Percentiles rank a stretch among this genome's conserved stretches.
phyloP scores from a whole-genome alignment of 768 basidiomycete species.

The Amanita pallidorosea region DNA sequence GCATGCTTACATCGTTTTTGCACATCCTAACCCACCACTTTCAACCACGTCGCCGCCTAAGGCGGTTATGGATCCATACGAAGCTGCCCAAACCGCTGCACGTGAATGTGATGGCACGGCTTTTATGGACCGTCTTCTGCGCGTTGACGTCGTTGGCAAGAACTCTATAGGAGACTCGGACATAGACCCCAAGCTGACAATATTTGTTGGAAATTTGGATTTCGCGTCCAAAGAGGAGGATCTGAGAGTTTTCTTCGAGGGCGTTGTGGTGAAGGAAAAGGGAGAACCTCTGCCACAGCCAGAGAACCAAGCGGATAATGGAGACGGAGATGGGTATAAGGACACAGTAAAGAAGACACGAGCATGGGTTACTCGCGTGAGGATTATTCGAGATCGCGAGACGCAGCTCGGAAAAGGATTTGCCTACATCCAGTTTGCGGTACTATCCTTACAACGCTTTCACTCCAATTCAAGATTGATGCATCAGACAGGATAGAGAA shows the following conservation, averaged over 20 bases:
- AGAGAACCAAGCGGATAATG: conserved; percentile 16
- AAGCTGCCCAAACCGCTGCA: conserved; percentile 53
- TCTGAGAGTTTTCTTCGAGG: conserved; percentile 79
- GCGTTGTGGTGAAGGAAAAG: conserved; percentile 55
- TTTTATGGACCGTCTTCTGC: conserved; percentile 70
- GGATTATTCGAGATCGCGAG: conserved; percentile 81
- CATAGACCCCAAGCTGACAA: conserved; percentile 66
- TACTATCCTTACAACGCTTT: conserved; percentile 26
- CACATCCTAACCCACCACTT: conserved; percentile 42
- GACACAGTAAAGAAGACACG: conserved; percentile 23
- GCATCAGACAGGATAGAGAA: conserved; percentile 56
- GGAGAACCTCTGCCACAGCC: conserved; percentile 36
- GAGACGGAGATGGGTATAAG: conserved; percentile 14
- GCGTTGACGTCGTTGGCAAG: conserved; percentile 55
- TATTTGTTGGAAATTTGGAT: conserved; percentile 92
- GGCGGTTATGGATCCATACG: conserved; percentile 47
- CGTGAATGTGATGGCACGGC: conserved; percentile 52
- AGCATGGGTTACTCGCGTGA: conserved; percentile 74
- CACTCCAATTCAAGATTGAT: neutral
- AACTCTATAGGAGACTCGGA: conserved; percentile 13
- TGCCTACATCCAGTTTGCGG: conserved; percentile 82
- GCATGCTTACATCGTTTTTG: conserved; percentile 90
- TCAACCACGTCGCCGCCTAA: conserved; percentile 30
- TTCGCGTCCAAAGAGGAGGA: conserved; percentile 90
- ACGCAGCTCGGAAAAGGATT: conserved; percentile 95